Percentiles rank a stretch among this genome's conserved stretches.
Conservation (phyloP, 805 yeast genomes). For the Myxozyma melibiosi region DNA sequence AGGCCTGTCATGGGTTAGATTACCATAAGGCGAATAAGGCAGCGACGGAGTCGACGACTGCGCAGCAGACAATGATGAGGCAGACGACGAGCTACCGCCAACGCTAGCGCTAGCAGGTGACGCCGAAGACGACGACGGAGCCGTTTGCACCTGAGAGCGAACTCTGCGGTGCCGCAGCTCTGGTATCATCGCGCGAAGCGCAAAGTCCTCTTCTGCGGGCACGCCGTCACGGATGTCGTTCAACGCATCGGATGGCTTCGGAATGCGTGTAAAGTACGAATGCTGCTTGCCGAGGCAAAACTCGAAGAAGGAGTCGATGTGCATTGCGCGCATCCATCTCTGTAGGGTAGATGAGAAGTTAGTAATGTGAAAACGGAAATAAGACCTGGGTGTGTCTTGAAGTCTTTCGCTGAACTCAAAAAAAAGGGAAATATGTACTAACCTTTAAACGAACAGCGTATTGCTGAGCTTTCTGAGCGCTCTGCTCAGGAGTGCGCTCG, state of each 20-base stretch:
- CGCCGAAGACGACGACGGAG: background rate
- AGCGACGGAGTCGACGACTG: background rate
- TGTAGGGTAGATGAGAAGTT: background rate
- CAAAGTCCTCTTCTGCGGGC: slow-evolving; percentile 31
- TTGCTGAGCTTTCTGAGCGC: slow-evolving; percentile 31
- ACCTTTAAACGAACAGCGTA: slow-evolving; percentile 33
- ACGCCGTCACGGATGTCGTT: slow-evolving; percentile 27
- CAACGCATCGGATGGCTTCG: slow-evolving; percentile 15
- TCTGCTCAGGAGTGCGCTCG: slow-evolving; percentile 31
- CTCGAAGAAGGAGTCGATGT: slow-evolving; percentile 33
- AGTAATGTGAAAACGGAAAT: background rate
- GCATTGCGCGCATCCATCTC: slow-evolving; percentile 35
- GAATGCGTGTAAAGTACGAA: slow-evolving; percentile 25
- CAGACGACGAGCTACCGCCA: background rate
- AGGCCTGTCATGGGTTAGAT: background rate
- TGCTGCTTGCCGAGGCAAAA: slow-evolving; percentile 28
- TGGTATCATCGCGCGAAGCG: slow-evolving; percentile 26
- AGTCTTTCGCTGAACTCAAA: no score
- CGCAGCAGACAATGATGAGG: slow-evolving; percentile 4
- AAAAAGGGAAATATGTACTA: background rate
- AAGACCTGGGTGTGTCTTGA: no score
- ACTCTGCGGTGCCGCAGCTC: slow-evolving; percentile 17
- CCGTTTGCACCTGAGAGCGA: background rate
- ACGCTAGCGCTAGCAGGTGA: background rate
- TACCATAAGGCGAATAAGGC: no score